Conservation (phyloP, 805 yeast genomes). For the Wickerhamomyces mucosus region DNA sequence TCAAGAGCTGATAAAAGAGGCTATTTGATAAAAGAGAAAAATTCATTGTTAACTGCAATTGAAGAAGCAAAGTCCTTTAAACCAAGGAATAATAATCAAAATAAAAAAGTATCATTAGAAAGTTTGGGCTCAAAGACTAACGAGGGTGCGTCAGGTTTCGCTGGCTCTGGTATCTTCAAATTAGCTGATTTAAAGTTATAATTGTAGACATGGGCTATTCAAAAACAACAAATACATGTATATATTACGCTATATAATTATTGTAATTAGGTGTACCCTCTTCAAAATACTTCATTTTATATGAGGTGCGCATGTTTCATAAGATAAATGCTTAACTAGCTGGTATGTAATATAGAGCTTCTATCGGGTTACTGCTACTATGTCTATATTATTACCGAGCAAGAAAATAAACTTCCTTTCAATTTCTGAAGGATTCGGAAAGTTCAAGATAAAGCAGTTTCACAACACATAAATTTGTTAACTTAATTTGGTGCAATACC, state of each 20-base stretch:
- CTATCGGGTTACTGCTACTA: too few relatives aligned
- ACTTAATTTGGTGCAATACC: too few relatives aligned
- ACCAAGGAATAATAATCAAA: slow-evolving; percentile 4
- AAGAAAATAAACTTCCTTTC: too few relatives aligned
- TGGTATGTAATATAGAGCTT: too few relatives aligned
- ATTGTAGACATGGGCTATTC: not conserved
- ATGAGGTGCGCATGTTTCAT: slow-evolving; percentile 1
- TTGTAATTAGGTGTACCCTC: too few relatives aligned
- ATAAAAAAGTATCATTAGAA: slow-evolving; percentile 5
- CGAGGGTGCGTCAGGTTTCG: slow-evolving; percentile 15
- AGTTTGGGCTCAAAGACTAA: slow-evolving; percentile 10
- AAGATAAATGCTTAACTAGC: slow-evolving; percentile 1
- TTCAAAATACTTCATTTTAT: too few relatives aligned
- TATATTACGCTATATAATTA: not conserved
- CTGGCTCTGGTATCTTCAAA: slow-evolving; percentile 16
- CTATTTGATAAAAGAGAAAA: slow-evolving; percentile 41
- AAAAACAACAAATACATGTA: slow-evolving; percentile 4
- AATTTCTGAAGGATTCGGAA: too few relatives aligned
- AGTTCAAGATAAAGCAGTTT: too few relatives aligned
- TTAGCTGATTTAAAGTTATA: slow-evolving; percentile 15
- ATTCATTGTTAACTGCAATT: slow-evolving; percentile 15
- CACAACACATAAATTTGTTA: too few relatives aligned
- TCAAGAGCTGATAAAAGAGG: slow-evolving; percentile 67
- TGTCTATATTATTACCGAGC: too few relatives aligned
- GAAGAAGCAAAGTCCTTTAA: slow-evolving; percentile 10